Base-by-base conservation (phyloP, 2,329 filamentous ascomycete genomes). In the Conoideocrella luteorostrata region DNA sequence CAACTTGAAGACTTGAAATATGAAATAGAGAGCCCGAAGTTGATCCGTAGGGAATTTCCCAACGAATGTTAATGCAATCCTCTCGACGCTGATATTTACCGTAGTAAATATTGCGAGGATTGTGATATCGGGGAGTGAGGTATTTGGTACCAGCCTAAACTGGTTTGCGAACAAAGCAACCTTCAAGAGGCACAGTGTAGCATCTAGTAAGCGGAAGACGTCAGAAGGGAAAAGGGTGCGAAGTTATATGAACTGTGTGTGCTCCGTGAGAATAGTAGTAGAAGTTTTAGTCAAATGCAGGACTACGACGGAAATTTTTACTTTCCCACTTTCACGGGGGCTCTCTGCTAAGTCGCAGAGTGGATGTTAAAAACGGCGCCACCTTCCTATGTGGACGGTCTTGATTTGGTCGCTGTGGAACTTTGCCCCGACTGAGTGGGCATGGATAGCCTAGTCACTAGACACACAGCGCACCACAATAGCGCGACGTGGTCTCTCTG, bases 1-100 rank as follows among this genome's bases (percentile, higher is more conserved):
- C 88, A 94, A 94, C 81, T 94, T 94, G 88, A 80, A 85, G 80
- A 79, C 80, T 69, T 77, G 57, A 48, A 40, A 3, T 33, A 26
- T 29, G 23, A 29, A n/a, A 33, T 11, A 3, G 23, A 33, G 24
- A 13, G 5, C 18, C 9, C 2, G 7, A 26, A 26, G 17, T 21
- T 15, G n/a, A 29, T 18, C 11, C 13, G 15, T 20, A 3, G 34
- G 7, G 5, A 26, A 26, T n/a, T n/a, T 15, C 20, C 29, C 12
- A 32, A 35, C 6, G 15, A n/a, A 21, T 20, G 11, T 35, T 9
- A 34, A 15, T n/a, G n/a, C 13, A 23, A 23, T n/a, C 18, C 32
- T 29, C 20, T 38, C 15, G 32, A 20, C 22, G 33, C 20, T 30
- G 20, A 28, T 3, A 23, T 30, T 21, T 13, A 30, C n/a, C n/a